A percentile compares a stretch with the other conserved stretches of the same genome.
Evolutionary conservation across 2,329 filamentous ascomycete species (phyloP).

Genomic region (Fusarium decemcellulare): DNA sequence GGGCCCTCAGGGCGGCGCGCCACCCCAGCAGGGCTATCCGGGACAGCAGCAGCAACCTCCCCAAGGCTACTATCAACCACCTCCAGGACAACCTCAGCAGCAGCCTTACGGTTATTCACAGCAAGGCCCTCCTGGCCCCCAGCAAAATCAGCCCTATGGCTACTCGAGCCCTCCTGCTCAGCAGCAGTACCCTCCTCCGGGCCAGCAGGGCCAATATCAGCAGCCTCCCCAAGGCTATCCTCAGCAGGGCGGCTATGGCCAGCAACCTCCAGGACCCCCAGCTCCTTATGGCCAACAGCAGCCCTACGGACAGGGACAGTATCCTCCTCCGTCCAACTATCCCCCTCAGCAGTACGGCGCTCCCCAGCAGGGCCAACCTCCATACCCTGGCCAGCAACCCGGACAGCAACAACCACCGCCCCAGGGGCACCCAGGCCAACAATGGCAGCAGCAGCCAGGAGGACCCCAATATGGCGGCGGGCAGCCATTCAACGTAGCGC

Average conservation of each 20-base stretch:
- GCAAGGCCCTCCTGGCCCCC: slow-evolving; percentile 15
- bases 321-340: slow-evolving; percentile 20
- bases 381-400: slow-evolving; percentile 16
- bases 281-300: slow-evolving; percentile 21
- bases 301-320: slow-evolving; percentile 33
- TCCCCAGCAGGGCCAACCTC: slow-evolving; percentile 27
- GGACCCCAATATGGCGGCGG: slow-evolving; percentile 42
- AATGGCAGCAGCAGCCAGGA: slow-evolving; percentile 19
- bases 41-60: too few relatives aligned
- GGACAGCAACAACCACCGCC: neutral
- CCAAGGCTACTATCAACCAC: too few relatives aligned
- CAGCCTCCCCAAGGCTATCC: slow-evolving; percentile 13
- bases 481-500: slow-evolving; percentile 31
- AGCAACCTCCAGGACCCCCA: slow-evolving; percentile 42
- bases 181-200: slow-evolving; percentile 22
- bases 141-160: slow-evolving; percentile 22
- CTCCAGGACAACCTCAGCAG: slow-evolving; percentile 16
- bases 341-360: slow-evolving; percentile 33
- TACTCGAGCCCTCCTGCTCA: slow-evolving; percentile 17
- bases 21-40: too few relatives aligned
- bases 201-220: slow-evolving; percentile 13
- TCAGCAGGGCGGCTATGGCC: slow-evolving; percentile 25
- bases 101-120: slow-evolving; percentile 25
- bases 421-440: neutral
- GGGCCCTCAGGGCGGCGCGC: too few relatives aligned